Percentiles rank a stretch among this genome's conserved stretches.
These are phyloP conservation scores for Rhodosporidiobolus odoratus DNA, from an alignment of 768 basidiomycete genomes.

Conservation along the genomic window DNA sequence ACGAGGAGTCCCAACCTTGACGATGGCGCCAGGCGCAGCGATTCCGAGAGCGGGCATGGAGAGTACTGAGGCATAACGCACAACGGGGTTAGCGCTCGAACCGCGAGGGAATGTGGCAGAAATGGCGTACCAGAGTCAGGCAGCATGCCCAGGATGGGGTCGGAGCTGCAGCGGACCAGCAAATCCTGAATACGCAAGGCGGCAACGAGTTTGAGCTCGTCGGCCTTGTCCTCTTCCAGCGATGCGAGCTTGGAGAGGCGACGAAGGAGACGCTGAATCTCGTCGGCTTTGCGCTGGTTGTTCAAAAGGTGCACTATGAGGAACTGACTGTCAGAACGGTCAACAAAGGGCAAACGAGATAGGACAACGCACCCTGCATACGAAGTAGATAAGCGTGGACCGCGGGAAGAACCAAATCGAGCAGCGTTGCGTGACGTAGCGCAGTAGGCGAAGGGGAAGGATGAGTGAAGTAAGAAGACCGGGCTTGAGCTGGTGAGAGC, in stretches of 20 bases:
- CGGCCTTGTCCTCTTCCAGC: constrained; percentile 65
- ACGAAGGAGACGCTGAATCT: constrained; percentile 52
- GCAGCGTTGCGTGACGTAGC: no score
- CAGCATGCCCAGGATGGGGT: constrained; percentile 84
- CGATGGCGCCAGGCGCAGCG: constrained; percentile 74
- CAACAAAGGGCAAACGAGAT: constrained; percentile 57
- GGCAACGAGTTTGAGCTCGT: constrained; percentile 68
- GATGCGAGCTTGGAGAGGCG: constrained; percentile 51
- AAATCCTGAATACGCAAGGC: constrained; percentile 72
- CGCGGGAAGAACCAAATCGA: constrained; percentile 19
- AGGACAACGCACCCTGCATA: constrained; percentile 12
- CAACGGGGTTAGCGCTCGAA: background rate
- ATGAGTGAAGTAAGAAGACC: background rate
- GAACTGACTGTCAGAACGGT: background rate
- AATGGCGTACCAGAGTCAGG: constrained; percentile 73
- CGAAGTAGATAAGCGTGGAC: constrained; percentile 25
- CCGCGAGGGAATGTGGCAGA: background rate
- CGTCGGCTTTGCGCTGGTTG: constrained; percentile 49
- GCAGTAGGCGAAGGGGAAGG: background rate
- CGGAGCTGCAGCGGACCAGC: constrained; percentile 69
- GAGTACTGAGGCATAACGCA: constrained; percentile 5
- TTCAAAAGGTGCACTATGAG: constrained; percentile 17
- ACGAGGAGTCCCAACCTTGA: constrained; percentile 51
- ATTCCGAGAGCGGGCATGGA: constrained; percentile 71
- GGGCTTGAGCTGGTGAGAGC: background rate